Evolutionary conservation across 305 asterid genomes (phyloP), one percentile per base, ranked within the genome.

Genomic region (Ajuga reptans): DNA sequence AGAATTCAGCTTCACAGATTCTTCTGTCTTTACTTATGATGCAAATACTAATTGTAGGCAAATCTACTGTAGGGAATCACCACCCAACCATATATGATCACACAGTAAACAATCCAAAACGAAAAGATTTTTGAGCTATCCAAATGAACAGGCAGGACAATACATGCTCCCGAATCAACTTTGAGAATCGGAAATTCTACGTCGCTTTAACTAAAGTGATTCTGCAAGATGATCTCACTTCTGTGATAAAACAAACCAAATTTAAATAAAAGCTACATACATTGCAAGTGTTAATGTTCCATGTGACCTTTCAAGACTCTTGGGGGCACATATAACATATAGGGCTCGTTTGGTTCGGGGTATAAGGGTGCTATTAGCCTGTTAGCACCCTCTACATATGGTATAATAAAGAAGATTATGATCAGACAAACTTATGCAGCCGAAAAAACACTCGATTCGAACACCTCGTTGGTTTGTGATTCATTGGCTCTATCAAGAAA

Each of bases 281-380:
- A 60, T 56, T 43, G 14, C n/a, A 45, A 47, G 27, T 65, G 68
- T 31, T 42, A 34, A 21, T 21, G 27, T 21, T 56, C 63, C 41
- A 2, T 54, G 61, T 47, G 81, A 51, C 81, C 72, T 58, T 70
- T 70, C 73, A 64, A 6, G 29, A 49, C 67, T 67, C 75, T 46
- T 66, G 17, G 59, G 71, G 65, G 27, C 27, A 21, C 2, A 21
- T 21, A 21, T 21, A 0, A 21, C 27, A 21, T 21, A 21, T 21
- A 21, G 27, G 27, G 27, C 27, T 21, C 27, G 27, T 21, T 21
- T 21, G 27, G 27, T 21, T 21, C 1, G 27, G 27, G 1, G 2
- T 21, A 21, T 21, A 21, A 21, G 27, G 27, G 27, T 21, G 27
- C 1, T 21, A 21, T 21, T 21, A 21, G 2, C 27, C 27, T 2